phyloP scores from a whole-genome alignment of 768 basidiomycete species.

The Pleurotus cornucopiae region DNA sequence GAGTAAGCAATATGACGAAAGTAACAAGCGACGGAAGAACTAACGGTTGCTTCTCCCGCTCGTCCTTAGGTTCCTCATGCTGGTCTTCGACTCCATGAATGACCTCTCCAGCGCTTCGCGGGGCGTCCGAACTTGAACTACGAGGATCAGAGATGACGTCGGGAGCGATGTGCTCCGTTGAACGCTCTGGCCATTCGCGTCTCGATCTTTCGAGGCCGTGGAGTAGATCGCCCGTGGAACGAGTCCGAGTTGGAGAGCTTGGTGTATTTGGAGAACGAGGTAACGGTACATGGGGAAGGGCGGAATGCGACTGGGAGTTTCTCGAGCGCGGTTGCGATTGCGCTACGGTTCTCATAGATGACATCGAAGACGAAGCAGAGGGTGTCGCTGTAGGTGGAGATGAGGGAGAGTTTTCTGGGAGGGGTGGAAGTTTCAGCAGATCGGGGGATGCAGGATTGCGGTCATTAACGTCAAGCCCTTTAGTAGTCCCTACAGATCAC shows the following conservation, averaged over 20 bases:
- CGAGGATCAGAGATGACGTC: slow-evolving; percentile 8
- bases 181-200: slow-evolving; percentile 17
- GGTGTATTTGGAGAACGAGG: slow-evolving; percentile 32
- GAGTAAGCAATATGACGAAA: slow-evolving; percentile 7
- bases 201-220: slow-evolving; percentile 33
- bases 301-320: slow-evolving; percentile 16
- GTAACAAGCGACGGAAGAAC: slow-evolving; percentile 17
- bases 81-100: slow-evolving; percentile 18
- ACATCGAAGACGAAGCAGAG: slow-evolving; percentile 17
- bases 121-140: slow-evolving; percentile 9
- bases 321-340: slow-evolving; percentile 25
- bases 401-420: slow-evolving; percentile 54
- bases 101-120: slow-evolving; percentile 9
- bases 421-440: slow-evolving; percentile 41
- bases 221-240: slow-evolving; percentile 51
- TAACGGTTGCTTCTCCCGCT: slow-evolving; percentile 49
- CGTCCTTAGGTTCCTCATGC: slow-evolving; percentile 25
- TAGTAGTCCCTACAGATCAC: slow-evolving; percentile 23
- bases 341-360: slow-evolving; percentile 26
- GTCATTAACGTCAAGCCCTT: slow-evolving; percentile 35
- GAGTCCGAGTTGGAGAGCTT: slow-evolving; percentile 48
- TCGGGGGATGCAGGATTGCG: slow-evolving; percentile 76
- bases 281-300: slow-evolving; percentile 27
- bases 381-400: slow-evolving; percentile 50
- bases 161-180: slow-evolving; percentile 2